Conservation (phyloP, 2,329 filamentous ascomycete genomes). For the Verticillium klebahnii region DNA sequence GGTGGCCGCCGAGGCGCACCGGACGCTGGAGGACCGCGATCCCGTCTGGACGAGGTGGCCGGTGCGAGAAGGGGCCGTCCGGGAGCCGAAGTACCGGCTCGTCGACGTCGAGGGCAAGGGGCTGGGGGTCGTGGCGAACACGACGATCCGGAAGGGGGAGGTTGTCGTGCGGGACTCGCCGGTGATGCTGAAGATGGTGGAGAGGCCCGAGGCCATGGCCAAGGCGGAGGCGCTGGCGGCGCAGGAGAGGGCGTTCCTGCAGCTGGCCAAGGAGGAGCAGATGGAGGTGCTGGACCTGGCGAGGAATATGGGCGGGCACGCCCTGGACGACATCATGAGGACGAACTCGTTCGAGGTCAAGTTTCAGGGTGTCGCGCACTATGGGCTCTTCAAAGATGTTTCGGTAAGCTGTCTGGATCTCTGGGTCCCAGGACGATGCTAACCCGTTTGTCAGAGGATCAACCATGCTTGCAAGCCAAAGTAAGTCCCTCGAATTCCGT, state of each 20-base stretch:
- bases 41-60: conserved; percentile 1
- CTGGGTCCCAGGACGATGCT: not conserved
- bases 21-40: conserved; percentile 4
- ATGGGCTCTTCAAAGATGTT: conserved; percentile 26
- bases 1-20: conserved; percentile 5
- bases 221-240: conserved; percentile 16
- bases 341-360: conserved; percentile 28
- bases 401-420: conserved; percentile 18
- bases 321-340: conserved; percentile 25
- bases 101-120: conserved; percentile 22
- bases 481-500: conserved; percentile 15
- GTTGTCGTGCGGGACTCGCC: conserved; percentile 25
- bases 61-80: not conserved
- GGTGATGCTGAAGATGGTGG: conserved; percentile 19
- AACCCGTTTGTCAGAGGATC: conserved; percentile 19
- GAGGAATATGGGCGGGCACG: conserved; percentile 22
- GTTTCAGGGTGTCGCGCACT: conserved; percentile 15
- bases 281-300: conserved; percentile 20
- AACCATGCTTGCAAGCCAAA: conserved; percentile 32
- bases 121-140: conserved; percentile 23
- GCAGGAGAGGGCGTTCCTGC: conserved; percentile 21
- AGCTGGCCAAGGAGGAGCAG: conserved; percentile 17
- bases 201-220: conserved; percentile 15
- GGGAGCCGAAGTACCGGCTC: conserved; percentile 17
- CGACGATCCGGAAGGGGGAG: conserved; percentile 23